Percentiles rank a stretch among this genome's conserved stretches.
phyloP scores from a whole-genome alignment of 257 asterid genomes.

The Scutellaria barbata region DNA sequence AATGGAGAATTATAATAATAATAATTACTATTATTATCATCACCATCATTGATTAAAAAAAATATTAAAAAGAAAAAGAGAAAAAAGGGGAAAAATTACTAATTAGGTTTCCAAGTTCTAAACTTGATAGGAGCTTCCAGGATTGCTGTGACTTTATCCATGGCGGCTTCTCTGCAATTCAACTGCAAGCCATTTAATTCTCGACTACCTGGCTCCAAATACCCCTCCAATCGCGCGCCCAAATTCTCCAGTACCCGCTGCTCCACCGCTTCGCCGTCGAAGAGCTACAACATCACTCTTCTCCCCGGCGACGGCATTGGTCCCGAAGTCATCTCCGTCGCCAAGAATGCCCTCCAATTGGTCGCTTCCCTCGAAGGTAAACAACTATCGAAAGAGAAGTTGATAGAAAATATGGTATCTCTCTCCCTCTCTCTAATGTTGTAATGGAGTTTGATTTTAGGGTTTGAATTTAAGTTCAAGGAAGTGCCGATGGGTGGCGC shows the following conservation, averaged over 20 bases:
- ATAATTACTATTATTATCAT: too few species aligned
- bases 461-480: constrained; percentile 76
- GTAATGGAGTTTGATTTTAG: constrained; percentile 42
- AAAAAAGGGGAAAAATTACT: too few species aligned
- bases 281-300: constrained; percentile 74
- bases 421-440: background rate
- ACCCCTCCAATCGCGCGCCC: constrained; percentile 37
- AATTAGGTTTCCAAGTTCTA: background rate
- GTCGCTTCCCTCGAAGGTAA: constrained; percentile 82
- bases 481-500: constrained; percentile 98
- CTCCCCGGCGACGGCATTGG: constrained; percentile 99
- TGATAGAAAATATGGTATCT: background rate
- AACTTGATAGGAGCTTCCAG: background rate
- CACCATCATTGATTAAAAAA: too few species aligned
- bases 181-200: constrained; percentile 43
- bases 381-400: background rate
- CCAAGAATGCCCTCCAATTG: constrained; percentile 69
- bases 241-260: constrained; percentile 60
- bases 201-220: constrained; percentile 39
- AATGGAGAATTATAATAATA: too few species aligned
- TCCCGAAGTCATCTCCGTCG: constrained; percentile 88
- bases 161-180: constrained; percentile 74
- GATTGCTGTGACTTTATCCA: constrained; percentile 28
- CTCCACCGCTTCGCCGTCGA: constrained; percentile 57
- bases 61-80: too few species aligned